phyloP scores from a whole-genome alignment of 2,329 filamentous ascomycete species.

The Scedosporium apiospermum region DNA sequence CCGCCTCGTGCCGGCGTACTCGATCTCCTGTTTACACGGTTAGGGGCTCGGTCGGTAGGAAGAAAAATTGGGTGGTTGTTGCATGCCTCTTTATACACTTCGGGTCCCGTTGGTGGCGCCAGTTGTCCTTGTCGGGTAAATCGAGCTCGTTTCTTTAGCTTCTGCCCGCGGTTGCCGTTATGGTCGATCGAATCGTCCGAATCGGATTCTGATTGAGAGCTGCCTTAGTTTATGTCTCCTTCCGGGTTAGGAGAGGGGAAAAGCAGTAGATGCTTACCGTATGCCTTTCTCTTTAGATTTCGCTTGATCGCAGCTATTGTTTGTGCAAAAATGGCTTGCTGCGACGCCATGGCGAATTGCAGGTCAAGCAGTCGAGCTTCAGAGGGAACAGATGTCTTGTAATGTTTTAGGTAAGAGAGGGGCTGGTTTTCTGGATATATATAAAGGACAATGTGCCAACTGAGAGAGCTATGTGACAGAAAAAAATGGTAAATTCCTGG shows the following conservation, averaged over 20 bases:
- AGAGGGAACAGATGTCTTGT: neutral
- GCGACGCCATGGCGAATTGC: conserved; percentile 29
- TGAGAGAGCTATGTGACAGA: neutral
- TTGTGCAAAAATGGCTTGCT: conserved; percentile 55
- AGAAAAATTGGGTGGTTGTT: neutral
- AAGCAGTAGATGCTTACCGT: conserved; percentile 32
- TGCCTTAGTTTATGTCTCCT: neutral
- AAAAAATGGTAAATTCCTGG: neutral
- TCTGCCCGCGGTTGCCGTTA: conserved; percentile 67
- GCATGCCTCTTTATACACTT: conserved; percentile 62
- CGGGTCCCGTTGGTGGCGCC: conserved; percentile 54
- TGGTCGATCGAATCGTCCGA: conserved; percentile 64
- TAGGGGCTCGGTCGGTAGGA: conserved; percentile 11
- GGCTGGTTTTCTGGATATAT: neutral
- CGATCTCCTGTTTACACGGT: conserved; percentile 45
- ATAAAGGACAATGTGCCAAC: neutral
- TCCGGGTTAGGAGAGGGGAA: neutral
- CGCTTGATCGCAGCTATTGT: conserved; percentile 61
- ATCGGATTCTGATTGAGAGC: conserved; percentile 53
- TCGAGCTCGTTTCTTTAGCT: conserved; percentile 65
- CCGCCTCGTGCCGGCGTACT: conserved; percentile 64
- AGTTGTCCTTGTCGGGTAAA: conserved; percentile 64
- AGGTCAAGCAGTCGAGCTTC: neutral
- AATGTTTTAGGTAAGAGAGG: neutral
- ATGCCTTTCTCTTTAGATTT: conserved; percentile 54